Evolutionary conservation across 106 monocot genomes (phyloP), one percentile per base, ranked within the genome.

Genomic region (Phalaenopsis equestris): DNA sequence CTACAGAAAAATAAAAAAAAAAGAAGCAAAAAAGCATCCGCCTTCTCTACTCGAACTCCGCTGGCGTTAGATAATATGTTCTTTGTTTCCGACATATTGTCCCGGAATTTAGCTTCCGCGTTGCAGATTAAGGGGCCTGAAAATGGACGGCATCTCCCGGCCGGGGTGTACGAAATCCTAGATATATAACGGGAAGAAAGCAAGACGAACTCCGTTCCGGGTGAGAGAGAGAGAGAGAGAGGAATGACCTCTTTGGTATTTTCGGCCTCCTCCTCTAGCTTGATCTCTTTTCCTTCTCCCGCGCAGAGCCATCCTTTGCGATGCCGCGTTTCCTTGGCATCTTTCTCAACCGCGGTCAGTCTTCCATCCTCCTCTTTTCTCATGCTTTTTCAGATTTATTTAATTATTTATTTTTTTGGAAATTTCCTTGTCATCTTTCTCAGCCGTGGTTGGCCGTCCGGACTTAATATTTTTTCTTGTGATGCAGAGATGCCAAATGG

Each of bases 401-500:
- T 21, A 30, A 0, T 30, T 30, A 30, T 45, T 45, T 45, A 0
- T 76, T 52, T 15, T 52, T 15, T 10, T 1, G 14, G 24, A 36
- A 38, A 19, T n/a, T 83, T 19, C n/a, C 19, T n/a, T 45, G 43
- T 41, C 76, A 30, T 42, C 6, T 83, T 8, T 15, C 48, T 8
- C 17, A 58, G 24, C 42, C 0, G 21, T 61, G 9, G 23, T 77
- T 76, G 42, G 45, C 14, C 41, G 43, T 82, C 39, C 45, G 3
- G 30, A 30, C 30, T 0, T 30, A 30, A 30, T 30, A 30, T 30
- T 30, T 30, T 30, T 30, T 30, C 70, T 4, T 2, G 24, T 55
- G 17, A 37, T 64, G 73, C 79, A 94, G 94, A 83, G 78, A 43
- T 89, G 94, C 79, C 80, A 79, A 41, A 70, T 89, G 80, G 47